A percentile compares a stretch with the other conserved stretches of the same genome.
Conservation (phyloP, 768 basidiomycete genomes). For the Rhodocollybia butyracea region DNA sequence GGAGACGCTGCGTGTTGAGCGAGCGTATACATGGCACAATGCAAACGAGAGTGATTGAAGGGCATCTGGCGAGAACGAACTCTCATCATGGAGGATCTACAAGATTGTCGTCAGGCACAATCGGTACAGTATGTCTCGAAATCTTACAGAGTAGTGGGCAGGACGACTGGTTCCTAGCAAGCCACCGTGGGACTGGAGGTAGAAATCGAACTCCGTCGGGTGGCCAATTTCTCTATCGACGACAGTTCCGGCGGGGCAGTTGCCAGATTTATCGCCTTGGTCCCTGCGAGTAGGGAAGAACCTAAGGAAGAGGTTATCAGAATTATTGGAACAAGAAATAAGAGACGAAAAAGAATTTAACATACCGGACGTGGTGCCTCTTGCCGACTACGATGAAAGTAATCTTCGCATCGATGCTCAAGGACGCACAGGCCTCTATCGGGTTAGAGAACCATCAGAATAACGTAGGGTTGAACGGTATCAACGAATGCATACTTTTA, state of each 20-base stretch:
- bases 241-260: slow-evolving; percentile 58
- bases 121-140: neutral
- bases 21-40: slow-evolving; percentile 65
- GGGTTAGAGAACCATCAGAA: slow-evolving; percentile 21
- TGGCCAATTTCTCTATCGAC: slow-evolving; percentile 50
- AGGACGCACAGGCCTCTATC: slow-evolving; percentile 58
- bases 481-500: slow-evolving; percentile 40
- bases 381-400: slow-evolving; percentile 82
- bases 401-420: slow-evolving; percentile 60
- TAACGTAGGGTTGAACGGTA: neutral
- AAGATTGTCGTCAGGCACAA: neutral
- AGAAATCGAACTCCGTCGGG: slow-evolving; percentile 56
- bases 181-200: slow-evolving; percentile 54
- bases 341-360: neutral
- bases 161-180: slow-evolving; percentile 60
- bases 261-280: slow-evolving; percentile 42
- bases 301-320: slow-evolving; percentile 10
- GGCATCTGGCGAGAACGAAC: slow-evolving; percentile 36
- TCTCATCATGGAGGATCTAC: slow-evolving; percentile 29
- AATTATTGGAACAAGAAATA: neutral
- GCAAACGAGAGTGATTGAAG: slow-evolving; percentile 69
- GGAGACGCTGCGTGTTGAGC: slow-evolving; percentile 77
- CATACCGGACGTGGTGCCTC: slow-evolving; percentile 59
- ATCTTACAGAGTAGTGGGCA: slow-evolving; percentile 44
- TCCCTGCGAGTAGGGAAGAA: slow-evolving; percentile 46